Percentiles rank a stretch among this genome's conserved stretches.
Conservation (phyloP, 306 rosid genomes). For the Begonia peltatifolia region DNA sequence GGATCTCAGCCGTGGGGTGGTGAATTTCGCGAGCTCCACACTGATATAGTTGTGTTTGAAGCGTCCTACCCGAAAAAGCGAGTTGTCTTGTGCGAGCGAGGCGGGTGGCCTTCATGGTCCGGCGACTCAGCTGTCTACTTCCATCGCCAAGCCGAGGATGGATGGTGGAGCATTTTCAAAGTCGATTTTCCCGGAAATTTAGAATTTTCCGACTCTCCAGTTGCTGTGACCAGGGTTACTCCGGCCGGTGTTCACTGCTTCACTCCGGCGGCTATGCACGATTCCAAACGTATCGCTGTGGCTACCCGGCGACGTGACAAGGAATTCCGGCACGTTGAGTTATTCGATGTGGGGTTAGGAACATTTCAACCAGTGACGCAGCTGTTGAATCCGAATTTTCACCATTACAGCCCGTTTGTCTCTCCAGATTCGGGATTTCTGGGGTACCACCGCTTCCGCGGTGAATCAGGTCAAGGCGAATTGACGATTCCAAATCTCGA, state of each 20-base stretch:
- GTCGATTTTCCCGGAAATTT: constrained; percentile 20
- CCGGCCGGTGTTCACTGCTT: constrained; percentile 72
- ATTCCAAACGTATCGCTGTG: constrained; percentile 36
- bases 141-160: constrained; percentile 50
- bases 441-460: constrained; percentile 79
- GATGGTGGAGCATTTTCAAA: constrained; percentile 81
- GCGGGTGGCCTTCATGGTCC: constrained; percentile 94
- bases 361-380: constrained; percentile 35
- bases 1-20: constrained; percentile 55
- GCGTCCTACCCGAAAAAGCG: constrained; percentile 24
- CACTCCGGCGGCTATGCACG: constrained; percentile 64
- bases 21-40: constrained; percentile 45
- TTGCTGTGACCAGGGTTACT: constrained; percentile 33
- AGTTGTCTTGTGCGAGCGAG: constrained; percentile 23
- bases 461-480: constrained; percentile 40
- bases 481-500: constrained; percentile 38
- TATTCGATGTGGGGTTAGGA: constrained; percentile 27
- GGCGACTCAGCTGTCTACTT: constrained; percentile 47
- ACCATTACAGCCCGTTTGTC: constrained; percentile 78
- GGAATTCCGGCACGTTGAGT: constrained; percentile 51
- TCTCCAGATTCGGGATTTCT: constrained; percentile 34
- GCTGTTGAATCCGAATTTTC: constrained; percentile 31
- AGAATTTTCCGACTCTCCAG: constrained; percentile 1
- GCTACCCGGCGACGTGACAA: constrained; percentile 49
- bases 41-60: constrained; percentile 40